These are phyloP conservation scores for Euphorbia peplus DNA, from an alignment of 345 rosid genomes.

Conservation along the genomic window DNA sequence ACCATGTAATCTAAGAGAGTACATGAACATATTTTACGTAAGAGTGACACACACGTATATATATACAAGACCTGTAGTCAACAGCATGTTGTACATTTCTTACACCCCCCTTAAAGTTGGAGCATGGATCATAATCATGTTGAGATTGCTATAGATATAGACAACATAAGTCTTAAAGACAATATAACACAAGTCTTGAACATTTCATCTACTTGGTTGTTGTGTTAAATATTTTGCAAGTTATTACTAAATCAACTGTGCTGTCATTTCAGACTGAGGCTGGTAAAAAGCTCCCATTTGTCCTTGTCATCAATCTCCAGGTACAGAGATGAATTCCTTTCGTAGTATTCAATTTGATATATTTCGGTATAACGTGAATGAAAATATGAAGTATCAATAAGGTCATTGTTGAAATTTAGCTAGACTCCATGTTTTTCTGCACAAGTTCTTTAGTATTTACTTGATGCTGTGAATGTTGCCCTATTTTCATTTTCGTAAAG, in stretches of 20 bases:
- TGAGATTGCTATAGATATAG: too few species aligned
- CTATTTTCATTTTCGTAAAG: too few species aligned
- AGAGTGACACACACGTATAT: too few species aligned
- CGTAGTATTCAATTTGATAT: constrained; percentile 7
- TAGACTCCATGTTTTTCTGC: neutral
- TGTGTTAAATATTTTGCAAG: neutral
- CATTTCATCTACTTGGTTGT: neutral
- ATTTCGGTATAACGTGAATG: neutral
- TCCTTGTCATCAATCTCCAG: constrained; percentile 87
- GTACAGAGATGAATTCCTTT: constrained; percentile 37
- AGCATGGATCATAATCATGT: too few species aligned
- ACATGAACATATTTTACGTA: too few species aligned
- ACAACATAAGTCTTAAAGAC: too few species aligned
- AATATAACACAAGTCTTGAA: too few species aligned
- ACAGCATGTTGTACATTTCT: too few species aligned
- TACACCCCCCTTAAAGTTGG: too few species aligned
- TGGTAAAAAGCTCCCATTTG: constrained; percentile 87
- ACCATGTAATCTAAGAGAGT: too few species aligned
- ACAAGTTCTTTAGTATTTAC: neutral
- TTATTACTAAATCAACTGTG: constrained; percentile 9
- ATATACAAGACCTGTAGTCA: too few species aligned
- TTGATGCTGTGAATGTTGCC: neutral
- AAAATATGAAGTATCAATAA: neutral
- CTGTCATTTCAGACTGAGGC: constrained; percentile 66
- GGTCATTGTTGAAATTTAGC: neutral